These are phyloP conservation scores for Kuraishia capsulata DNA, from an alignment of 805 yeast genomes.

Conservation along the genomic window DNA sequence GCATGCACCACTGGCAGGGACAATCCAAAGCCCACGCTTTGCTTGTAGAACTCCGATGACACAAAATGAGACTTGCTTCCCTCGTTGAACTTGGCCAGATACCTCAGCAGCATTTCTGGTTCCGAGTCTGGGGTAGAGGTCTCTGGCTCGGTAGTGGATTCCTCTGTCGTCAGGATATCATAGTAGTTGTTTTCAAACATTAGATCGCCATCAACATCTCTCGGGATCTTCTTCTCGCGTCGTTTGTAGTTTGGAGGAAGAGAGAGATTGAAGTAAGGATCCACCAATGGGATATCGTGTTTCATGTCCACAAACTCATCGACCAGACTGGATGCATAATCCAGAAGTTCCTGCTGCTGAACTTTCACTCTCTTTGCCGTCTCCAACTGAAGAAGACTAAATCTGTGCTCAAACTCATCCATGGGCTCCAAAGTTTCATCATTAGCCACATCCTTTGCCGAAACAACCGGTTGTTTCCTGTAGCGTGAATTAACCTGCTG, in stretches of 20 bases:
- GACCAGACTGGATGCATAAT: background rate
- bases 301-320: background rate
- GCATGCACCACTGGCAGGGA: background rate
- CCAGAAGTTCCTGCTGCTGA: background rate
- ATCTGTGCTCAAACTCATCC: conserved; percentile 2
- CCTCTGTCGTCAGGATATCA: background rate
- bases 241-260: background rate
- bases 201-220: too few species aligned
- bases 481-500: conserved; percentile 27
- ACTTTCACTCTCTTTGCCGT: background rate
- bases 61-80: background rate
- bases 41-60: background rate
- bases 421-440: background rate
- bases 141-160: background rate
- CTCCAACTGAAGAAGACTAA: conserved; percentile 5
- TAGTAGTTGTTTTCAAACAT: conserved; percentile 1
- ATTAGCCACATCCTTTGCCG: conserved; percentile 1
- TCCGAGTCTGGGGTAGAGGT: background rate
- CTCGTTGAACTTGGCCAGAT: background rate
- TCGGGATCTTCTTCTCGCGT: background rate
- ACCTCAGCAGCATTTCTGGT: background rate
- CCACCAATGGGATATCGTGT: background rate
- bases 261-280: background rate
- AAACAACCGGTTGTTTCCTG: conserved; percentile 11
- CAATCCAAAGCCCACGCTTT: background rate